Conservation (phyloP, 2,329 filamentous ascomycete genomes). For the Hypocreales sp. region DNA sequence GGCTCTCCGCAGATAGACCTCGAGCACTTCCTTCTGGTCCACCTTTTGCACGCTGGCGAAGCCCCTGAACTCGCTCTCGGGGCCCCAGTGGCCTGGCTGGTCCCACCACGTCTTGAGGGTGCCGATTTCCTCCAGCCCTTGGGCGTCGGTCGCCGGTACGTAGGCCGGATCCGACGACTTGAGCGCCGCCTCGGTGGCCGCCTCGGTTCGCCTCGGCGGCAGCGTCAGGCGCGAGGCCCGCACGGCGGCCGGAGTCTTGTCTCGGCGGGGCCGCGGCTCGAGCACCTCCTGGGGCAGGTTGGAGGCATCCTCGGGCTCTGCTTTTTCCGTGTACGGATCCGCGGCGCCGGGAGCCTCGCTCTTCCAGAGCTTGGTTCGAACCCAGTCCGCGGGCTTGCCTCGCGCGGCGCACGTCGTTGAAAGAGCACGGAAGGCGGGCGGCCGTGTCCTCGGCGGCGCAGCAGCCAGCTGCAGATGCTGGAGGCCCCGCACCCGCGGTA, state of each 20-base stretch:
- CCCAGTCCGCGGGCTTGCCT: slow-evolving; percentile 19
- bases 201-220: slow-evolving; percentile 17
- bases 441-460: slow-evolving; percentile 10
- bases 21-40: slow-evolving; percentile 26
- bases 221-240: slow-evolving; percentile 15
- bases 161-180: slow-evolving; percentile 22
- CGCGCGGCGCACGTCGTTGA: slow-evolving; percentile 17
- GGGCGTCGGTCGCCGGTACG: slow-evolving; percentile 27
- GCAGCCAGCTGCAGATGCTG: slow-evolving; percentile 13
- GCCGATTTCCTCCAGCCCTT: slow-evolving; percentile 30
- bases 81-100: slow-evolving; percentile 32
- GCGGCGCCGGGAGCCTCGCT: slow-evolving; percentile 21
- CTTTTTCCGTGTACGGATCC: slow-evolving; percentile 21
- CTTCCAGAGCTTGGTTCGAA: slow-evolving; percentile 24
- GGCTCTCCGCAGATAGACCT: slow-evolving; percentile 32
- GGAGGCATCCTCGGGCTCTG: slow-evolving; percentile 11
- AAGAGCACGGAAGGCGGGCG: slow-evolving; percentile 12
- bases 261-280: slow-evolving; percentile 6
- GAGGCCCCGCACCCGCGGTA: slow-evolving; percentile 21
- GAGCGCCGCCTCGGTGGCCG: slow-evolving; percentile 15
- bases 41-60: slow-evolving; percentile 26
- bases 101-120: slow-evolving; percentile 38
- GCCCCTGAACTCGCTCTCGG: slow-evolving; percentile 25
- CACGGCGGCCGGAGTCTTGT: slow-evolving; percentile 11
- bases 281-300: slow-evolving; percentile 16